Conservation (phyloP, 305 asterid genomes). For the Fraxinus dipetala region DNA sequence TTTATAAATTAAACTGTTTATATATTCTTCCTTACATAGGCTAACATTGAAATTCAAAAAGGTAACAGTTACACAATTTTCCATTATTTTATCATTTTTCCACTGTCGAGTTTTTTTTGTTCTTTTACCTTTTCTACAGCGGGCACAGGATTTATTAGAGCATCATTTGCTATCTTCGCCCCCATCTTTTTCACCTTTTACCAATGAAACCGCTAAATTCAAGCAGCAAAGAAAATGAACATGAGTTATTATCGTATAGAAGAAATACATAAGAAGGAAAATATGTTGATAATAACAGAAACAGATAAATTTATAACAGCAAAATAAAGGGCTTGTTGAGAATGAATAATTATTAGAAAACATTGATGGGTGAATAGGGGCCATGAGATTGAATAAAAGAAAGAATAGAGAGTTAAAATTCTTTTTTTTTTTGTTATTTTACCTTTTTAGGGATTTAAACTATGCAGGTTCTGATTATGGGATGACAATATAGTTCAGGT, state of each 20-base stretch:
- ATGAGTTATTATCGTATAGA: not conserved
- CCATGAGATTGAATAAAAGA: not conserved
- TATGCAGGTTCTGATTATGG: not conserved
- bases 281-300: not conserved
- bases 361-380: not conserved
- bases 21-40: not conserved
- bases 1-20: too few species aligned
- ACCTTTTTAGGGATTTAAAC: not conserved
- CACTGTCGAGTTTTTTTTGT: not conserved
- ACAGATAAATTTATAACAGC: not conserved
- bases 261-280: not conserved
- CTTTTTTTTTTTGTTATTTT: not conserved
- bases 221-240: not conserved
- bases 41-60: not conserved
- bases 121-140: slow-evolving; percentile 32
- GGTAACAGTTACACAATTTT: not conserved
- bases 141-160: not conserved
- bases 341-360: not conserved
- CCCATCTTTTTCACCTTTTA: slow-evolving; percentile 31
- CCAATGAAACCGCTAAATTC: slow-evolving; percentile 8
- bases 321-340: not conserved
- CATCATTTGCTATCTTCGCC: slow-evolving; percentile 31
- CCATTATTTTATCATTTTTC: not conserved
- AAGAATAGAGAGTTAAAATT: not conserved
- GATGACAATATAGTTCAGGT: not conserved